phyloP scores from a whole-genome alignment of 1,284 basidiomycete species.

The Boletus holoroseus region DNA sequence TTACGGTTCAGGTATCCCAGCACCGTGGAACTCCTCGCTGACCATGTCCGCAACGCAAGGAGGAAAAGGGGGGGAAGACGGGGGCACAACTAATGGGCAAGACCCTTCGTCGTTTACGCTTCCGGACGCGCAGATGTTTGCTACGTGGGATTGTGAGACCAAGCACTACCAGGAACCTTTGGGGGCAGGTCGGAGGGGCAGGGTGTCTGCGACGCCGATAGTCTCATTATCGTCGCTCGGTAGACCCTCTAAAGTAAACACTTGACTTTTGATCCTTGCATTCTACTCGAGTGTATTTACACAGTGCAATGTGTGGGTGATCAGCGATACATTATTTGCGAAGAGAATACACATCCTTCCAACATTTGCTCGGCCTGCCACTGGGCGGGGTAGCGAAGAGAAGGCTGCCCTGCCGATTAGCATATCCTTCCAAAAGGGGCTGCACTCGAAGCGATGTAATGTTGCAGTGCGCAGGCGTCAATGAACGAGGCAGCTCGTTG shows the following conservation, averaged over 20 bases:
- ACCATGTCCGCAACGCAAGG: conserved; percentile 25
- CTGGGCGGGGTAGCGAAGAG: too few relatives aligned
- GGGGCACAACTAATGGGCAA: conserved; percentile 30
- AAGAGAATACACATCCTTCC: too few relatives aligned
- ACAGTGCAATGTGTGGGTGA: background rate
- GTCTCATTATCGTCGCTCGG: conserved; percentile 24
- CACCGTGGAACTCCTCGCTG: conserved; percentile 59
- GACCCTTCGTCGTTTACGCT: conserved; percentile 39
- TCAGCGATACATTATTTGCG: background rate
- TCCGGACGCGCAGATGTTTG: conserved; percentile 63
- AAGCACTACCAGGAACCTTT: conserved; percentile 59
- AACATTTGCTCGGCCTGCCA: too few relatives aligned
- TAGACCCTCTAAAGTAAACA: conserved; percentile 23
- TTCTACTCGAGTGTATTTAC: background rate
- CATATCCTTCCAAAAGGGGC: too few relatives aligned
- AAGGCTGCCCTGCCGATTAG: too few relatives aligned
- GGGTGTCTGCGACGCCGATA: conserved; percentile 11
- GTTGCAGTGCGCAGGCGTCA: too few relatives aligned
- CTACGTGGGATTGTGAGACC: conserved; percentile 70
- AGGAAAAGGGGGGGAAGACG: conserved; percentile 28
- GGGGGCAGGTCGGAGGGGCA: conserved; percentile 24
- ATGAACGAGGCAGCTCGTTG: background rate
- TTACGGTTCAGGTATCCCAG: conserved; percentile 57
- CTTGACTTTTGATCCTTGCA: conserved; percentile 6
- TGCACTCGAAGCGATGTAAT: too few relatives aligned